A percentile compares a stretch with the other conserved stretches of the same genome.
These are phyloP conservation scores for Aspergillus japonicus DNA, from an alignment of 2,329 filamentous ascomycete genomes.

Conservation along the genomic window DNA sequence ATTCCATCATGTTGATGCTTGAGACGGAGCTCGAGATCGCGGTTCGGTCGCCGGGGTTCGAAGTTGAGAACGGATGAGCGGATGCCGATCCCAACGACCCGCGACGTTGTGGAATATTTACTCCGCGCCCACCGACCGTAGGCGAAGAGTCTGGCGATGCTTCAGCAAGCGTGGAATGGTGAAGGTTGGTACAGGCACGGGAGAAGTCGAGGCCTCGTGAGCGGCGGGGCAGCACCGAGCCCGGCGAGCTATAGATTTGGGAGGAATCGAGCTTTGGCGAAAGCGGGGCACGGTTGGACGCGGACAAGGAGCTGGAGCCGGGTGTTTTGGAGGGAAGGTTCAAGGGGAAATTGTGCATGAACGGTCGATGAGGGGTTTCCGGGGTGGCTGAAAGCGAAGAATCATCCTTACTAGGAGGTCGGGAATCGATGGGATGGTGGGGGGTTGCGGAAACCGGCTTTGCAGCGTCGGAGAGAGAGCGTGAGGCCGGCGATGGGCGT, in stretches of 20 bases:
- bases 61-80: constrained; percentile 67
- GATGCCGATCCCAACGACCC: constrained; percentile 60
- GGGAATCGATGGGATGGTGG: constrained; percentile 56
- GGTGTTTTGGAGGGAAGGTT: constrained; percentile 60
- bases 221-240: constrained; percentile 81
- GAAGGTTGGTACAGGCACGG: constrained; percentile 85
- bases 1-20: constrained; percentile 74
- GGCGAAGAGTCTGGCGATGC: constrained; percentile 89
- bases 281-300: constrained; percentile 63
- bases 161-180: constrained; percentile 91
- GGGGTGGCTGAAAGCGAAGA: constrained; percentile 56
- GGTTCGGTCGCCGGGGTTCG: constrained; percentile 67
- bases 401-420: constrained; percentile 66
- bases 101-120: constrained; percentile 59
- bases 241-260: constrained; percentile 81
- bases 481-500: constrained; percentile 50
- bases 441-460: constrained; percentile 58
- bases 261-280: constrained; percentile 84
- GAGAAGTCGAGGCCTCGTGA: constrained; percentile 92
- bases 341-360: constrained; percentile 66
- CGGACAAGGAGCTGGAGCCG: constrained; percentile 47
- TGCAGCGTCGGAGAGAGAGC: constrained; percentile 66
- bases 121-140: constrained; percentile 68
- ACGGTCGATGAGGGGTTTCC: constrained; percentile 71
- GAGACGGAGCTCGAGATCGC: constrained; percentile 77